These are phyloP conservation scores for Candida glucosophila DNA, from an alignment of 1,139 yeast genomes.

Conservation along the genomic window DNA sequence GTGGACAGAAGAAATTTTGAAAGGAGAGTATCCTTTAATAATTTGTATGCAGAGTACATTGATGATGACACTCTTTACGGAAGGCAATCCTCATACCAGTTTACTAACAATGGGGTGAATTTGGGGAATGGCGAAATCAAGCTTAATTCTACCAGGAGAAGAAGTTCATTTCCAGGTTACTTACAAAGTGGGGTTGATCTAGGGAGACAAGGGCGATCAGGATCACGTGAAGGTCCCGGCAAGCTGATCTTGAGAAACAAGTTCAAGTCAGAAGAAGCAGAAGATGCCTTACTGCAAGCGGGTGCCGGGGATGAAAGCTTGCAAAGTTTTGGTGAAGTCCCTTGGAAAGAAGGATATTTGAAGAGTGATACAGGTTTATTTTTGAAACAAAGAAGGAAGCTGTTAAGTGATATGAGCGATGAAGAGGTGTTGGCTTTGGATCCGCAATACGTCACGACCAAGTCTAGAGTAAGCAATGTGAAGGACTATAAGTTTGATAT, in stretches of 20 bases:
- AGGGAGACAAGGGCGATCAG: not conserved
- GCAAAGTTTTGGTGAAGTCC: conserved; percentile 5
- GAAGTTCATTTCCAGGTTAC: not conserved
- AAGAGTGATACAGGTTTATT: conserved; percentile 1
- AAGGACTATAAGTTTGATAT: conserved; percentile 35
- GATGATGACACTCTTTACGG: conserved; percentile 3
- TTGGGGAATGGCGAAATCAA: conserved; percentile 1
- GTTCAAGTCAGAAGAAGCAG: conserved; percentile 19
- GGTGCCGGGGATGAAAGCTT: conserved; percentile 10
- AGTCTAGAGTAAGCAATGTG: conserved; percentile 22
- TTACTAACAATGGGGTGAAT: not conserved
- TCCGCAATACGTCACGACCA: conserved; percentile 37
- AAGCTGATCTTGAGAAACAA: conserved; percentile 35
- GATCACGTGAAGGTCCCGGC: conserved; percentile 20
- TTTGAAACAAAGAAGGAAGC: conserved; percentile 31
- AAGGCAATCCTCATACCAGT: no score
- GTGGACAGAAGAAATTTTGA: no score
- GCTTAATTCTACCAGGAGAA: conserved; percentile 3
- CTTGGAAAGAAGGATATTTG: conserved; percentile 4
- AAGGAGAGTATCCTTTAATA: conserved; percentile 39
- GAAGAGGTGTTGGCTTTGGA: conserved; percentile 58
- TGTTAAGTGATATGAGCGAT: conserved; percentile 55
- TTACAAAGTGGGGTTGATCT: not conserved
- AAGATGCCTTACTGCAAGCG: not conserved
- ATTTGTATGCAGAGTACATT: conserved; percentile 23